Conservation (phyloP, 371 early-diverging fungal genomes). For the Neoconidiobolus thromboides region DNA sequence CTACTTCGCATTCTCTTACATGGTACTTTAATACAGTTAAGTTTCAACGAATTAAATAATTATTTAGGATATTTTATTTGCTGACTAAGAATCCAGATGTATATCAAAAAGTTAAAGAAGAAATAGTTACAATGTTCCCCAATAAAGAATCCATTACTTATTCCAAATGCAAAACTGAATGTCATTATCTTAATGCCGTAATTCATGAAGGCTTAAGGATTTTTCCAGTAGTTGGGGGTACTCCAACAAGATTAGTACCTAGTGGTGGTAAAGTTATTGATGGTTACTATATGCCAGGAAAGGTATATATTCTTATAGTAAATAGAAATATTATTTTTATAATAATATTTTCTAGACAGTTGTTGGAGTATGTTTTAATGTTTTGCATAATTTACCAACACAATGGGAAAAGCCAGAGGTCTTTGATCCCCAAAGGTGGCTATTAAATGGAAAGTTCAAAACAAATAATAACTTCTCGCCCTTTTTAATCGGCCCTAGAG, state of each 20-base stretch:
- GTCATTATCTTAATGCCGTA: background rate
- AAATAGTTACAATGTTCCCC: too few relatives aligned
- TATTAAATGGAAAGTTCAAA: background rate
- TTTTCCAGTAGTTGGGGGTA: background rate
- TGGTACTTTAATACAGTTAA: background rate
- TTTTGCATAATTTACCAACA: background rate
- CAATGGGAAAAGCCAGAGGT: background rate
- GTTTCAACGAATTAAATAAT: too few relatives aligned
- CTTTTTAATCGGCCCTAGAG: background rate
- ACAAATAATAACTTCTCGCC: background rate
- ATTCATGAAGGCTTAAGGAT: constrained; percentile 2
- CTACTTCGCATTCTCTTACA: background rate
- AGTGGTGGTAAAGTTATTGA: constrained; percentile 24
- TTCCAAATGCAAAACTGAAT: too few relatives aligned
- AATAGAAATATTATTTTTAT: too few relatives aligned
- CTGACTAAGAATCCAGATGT: too few relatives aligned
- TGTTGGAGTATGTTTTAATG: background rate
- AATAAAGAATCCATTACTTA: too few relatives aligned
- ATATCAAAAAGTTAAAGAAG: too few relatives aligned
- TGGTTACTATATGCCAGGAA: constrained; percentile 32
- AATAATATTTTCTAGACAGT: too few relatives aligned
- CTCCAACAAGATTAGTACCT: constrained; percentile 1
- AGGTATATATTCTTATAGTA: constrained; percentile 8
- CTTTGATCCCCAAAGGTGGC: background rate
- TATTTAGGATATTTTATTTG: too few relatives aligned